Percentiles rank a stretch among this genome's conserved stretches.
These are phyloP conservation scores for Phytophthora europaea DNA, from an alignment of 352 stramenopile species.

Conservation along the genomic window DNA sequence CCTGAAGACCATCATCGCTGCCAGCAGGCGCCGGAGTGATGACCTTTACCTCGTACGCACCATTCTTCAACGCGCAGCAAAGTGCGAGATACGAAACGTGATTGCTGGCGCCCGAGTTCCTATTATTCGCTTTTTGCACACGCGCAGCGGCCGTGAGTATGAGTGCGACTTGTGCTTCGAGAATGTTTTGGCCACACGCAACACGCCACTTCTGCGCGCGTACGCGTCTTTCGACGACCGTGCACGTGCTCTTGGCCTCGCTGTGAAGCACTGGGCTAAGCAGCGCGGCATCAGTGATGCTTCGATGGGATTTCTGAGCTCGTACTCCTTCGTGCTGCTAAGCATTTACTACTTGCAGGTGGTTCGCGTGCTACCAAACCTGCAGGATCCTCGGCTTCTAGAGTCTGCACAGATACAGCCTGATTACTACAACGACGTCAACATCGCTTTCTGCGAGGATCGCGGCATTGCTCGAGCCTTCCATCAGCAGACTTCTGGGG, in stretches of 20 bases:
- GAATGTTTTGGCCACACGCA: slow-evolving; percentile 83
- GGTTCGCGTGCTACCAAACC: slow-evolving; percentile 94
- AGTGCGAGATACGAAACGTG: slow-evolving; percentile 72
- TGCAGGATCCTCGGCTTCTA: slow-evolving; percentile 88
- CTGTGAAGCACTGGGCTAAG: slow-evolving; percentile 99
- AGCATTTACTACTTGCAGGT: slow-evolving; percentile 97
- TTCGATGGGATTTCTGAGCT: slow-evolving; percentile 95
- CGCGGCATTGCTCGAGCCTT: slow-evolving; percentile 48
- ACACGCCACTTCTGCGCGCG: slow-evolving; percentile 82
- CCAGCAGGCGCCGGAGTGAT: slow-evolving; percentile 48
- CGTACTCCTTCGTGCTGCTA: slow-evolving; percentile 99
- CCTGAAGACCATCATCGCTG: slow-evolving; percentile 50
- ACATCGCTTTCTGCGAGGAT: slow-evolving; percentile 82
- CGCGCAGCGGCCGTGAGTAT: slow-evolving; percentile 46
- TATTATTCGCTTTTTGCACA: slow-evolving; percentile 84
- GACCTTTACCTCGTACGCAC: slow-evolving; percentile 62
- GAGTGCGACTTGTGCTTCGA: slow-evolving; percentile 90
- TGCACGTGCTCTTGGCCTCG: slow-evolving; percentile 91
- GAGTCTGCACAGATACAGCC: slow-evolving; percentile 42
- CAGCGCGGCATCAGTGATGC: slow-evolving; percentile 97
- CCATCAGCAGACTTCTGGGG: slow-evolving; percentile 32
- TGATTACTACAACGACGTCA: slow-evolving; percentile 58
- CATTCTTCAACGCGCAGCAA: slow-evolving; percentile 53
- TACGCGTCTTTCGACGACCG: slow-evolving; percentile 85
- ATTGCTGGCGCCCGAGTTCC: slow-evolving; percentile 79